Evolutionary conservation across 169 alveolate species (phyloP), one percentile per base, ranked within the genome.

Genomic region (Eimeria maxima): DNA sequence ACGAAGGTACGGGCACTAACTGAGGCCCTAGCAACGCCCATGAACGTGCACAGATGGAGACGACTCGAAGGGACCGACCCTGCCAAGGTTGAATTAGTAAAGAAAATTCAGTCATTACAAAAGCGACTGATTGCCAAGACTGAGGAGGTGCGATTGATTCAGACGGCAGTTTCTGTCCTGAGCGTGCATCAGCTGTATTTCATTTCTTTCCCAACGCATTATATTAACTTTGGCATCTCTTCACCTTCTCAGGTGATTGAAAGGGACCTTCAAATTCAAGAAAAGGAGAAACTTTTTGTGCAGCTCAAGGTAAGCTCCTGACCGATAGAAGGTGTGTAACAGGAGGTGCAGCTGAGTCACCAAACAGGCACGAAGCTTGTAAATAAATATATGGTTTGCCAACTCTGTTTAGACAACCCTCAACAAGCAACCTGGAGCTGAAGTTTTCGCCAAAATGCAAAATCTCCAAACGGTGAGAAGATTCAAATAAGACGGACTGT

Each of bases 1-100:
- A 98, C 98, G 89, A 99, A 98, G 96, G 99, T 98, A 0, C 98
- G 98, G 97, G 98, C 99, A 10, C 96, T 99, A 83, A 97, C 97
- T 67, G 99, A 99, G 94, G 99, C 98, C 91, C 98, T 99, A 38
- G 99, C 98, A 96, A 98, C 99, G 81, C 99, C 99, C 45, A 97
- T 99, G 97, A 99, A 99, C 96, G 99, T 99, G 60, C 98, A 97
- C 95, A 96, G 99, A 93, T 99, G 99, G 99, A 96, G 99, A 95
- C 98, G 98, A 93, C 97, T 99, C 24, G 99, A 99, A 97, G 99
- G 98, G 84, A 98, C 99, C 16, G 99, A 98, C 73, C 99, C 99
- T n/a, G 99, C 98, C 83, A 98, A 98, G 63, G 98, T 97, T 88
- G 99, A 99, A 96, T 97, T 98, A 97, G 98, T 98, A 44, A 96